phyloP scores from a whole-genome alignment of 345 rosid species.

The Euphorbia peplus region DNA sequence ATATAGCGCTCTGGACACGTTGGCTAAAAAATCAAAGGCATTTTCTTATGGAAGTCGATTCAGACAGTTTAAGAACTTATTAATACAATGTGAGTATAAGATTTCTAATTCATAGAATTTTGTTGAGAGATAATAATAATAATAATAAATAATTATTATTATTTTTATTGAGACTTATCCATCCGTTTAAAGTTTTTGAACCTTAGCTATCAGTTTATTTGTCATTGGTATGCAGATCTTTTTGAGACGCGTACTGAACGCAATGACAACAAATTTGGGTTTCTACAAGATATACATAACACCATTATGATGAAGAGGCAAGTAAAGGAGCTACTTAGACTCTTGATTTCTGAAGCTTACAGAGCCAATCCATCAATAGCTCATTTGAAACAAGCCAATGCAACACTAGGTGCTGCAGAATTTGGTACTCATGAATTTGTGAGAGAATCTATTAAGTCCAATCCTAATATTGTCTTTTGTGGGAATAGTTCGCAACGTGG shows the following conservation, averaged over 20 bases:
- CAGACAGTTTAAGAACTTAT: not conserved
- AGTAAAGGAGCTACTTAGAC: not conserved
- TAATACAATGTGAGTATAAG: not conserved
- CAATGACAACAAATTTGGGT: too few species aligned
- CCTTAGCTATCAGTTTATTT: too few species aligned
- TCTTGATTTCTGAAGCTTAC: not conserved
- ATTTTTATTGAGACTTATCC: too few species aligned
- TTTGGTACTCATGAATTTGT: not conserved
- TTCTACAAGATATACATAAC: too few species aligned
- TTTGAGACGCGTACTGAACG: not conserved
- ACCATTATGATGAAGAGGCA: not conserved
- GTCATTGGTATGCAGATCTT: not conserved
- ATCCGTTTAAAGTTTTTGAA: too few species aligned
- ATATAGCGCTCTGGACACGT: not conserved
- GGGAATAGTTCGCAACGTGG: not conserved
- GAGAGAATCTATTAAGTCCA: not conserved
- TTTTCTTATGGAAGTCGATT: conserved; percentile 12
- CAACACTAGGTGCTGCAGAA: not conserved
- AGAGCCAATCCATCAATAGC: not conserved
- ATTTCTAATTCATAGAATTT: not conserved
- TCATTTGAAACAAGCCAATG: not conserved
- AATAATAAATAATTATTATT: too few species aligned
- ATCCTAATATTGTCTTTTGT: not conserved
- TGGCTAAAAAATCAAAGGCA: conserved; percentile 4
- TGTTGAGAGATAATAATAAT: too few species aligned